Percentiles rank a stretch among this genome's conserved stretches.
These are phyloP conservation scores for Penicillium hesseltinei DNA, from an alignment of 2,329 filamentous ascomycete genomes.

Conservation along the genomic window DNA sequence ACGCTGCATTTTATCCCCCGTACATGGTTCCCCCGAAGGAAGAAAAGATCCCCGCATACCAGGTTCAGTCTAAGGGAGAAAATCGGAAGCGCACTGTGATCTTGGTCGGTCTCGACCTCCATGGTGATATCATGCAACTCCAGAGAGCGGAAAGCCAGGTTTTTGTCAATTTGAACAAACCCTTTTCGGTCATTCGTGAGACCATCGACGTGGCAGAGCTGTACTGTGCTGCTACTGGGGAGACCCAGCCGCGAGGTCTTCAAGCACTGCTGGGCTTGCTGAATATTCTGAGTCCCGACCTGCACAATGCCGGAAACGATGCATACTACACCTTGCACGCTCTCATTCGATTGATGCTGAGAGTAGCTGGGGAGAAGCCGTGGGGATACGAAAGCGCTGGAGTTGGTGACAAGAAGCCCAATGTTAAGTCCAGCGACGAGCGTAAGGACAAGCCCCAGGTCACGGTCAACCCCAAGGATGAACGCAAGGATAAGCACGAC, in stretches of 20 bases:
- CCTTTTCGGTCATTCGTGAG: constrained; percentile 54
- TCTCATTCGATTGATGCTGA: constrained; percentile 58
- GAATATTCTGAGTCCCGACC: constrained; percentile 59
- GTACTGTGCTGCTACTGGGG: constrained; percentile 62
- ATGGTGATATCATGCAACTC: constrained; percentile 68
- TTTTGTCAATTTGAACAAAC: constrained; percentile 14
- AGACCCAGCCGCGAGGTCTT: constrained; percentile 57
- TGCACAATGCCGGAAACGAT: constrained; percentile 90
- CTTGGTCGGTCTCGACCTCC: constrained; percentile 74
- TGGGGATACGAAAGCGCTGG: neutral
- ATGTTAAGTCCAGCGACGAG: neutral
- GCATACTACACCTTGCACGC: constrained; percentile 75
- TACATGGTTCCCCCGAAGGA: constrained; percentile 28
- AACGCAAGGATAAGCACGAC: neutral
- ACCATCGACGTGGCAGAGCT: constrained; percentile 71
- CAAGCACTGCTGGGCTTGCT: constrained; percentile 62
- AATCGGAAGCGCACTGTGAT: constrained; percentile 58
- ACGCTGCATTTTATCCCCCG: constrained; percentile 57
- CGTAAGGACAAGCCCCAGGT: neutral
- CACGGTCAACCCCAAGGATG: neutral
- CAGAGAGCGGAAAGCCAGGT: constrained; percentile 61
- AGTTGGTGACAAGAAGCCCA: neutral
- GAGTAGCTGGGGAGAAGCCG: constrained; percentile 2
- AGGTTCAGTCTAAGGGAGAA: neutral
- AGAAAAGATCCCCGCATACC: neutral